A percentile compares a stretch with the other conserved stretches of the same genome.
These are phyloP conservation scores for Sporothrix schenckii DNA, from an alignment of 2,329 filamentous ascomycete species.

Conservation along the genomic window DNA sequence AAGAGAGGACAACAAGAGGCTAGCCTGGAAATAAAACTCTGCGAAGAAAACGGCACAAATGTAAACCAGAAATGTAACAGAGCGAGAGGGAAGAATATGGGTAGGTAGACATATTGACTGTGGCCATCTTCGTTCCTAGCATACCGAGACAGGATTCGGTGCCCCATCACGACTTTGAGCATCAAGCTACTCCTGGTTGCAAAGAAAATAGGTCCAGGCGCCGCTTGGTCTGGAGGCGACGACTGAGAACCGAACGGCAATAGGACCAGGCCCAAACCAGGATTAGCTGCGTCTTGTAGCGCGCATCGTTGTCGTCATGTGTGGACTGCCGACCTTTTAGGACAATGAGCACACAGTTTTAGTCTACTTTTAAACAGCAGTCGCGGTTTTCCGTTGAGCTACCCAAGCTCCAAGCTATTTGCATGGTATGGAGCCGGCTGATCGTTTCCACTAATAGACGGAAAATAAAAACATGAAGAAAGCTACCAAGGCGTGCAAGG, in stretches of 20 bases:
- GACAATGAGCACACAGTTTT: neutral
- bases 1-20: neutral
- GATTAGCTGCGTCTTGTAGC: neutral
- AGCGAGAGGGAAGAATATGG: too few species aligned
- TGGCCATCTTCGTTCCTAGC: neutral
- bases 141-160: neutral
- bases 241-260: neutral
- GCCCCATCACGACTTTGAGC: neutral
- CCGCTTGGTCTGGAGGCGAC: neutral
- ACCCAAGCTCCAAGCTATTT: neutral
- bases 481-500: neutral
- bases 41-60: neutral
- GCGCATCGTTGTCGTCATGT: conserved; percentile 6
- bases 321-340: neutral
- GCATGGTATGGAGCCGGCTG: too few species aligned
- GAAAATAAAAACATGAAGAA: neutral
- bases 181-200: too few species aligned
- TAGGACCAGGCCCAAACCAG: neutral
- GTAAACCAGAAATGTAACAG: neutral
- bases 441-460: too few species aligned
- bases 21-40: neutral
- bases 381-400: neutral
- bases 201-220: neutral
- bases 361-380: neutral
- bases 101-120: neutral